phyloP scores from a whole-genome alignment of 768 basidiomycete species.

The Asterophora parasitica region DNA sequence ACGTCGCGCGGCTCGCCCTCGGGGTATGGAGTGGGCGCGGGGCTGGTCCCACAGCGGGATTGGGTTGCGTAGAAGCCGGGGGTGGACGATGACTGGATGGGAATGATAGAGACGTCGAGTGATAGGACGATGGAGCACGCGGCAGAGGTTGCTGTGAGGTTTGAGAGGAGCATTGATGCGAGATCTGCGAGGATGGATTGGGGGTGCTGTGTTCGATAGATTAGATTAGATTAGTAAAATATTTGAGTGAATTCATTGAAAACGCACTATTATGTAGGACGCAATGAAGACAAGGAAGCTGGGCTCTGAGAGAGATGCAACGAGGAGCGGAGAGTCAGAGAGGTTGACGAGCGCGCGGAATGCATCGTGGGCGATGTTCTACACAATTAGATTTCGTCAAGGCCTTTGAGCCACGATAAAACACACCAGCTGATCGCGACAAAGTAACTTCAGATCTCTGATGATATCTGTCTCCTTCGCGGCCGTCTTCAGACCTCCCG shows the following conservation, averaged over 20 bases:
- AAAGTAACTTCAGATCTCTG: constrained; percentile 79
- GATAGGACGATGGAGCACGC: constrained; percentile 61
- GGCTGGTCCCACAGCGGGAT: constrained; percentile 77
- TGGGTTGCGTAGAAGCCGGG: constrained; percentile 66
- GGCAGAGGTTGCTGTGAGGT: constrained; percentile 72
- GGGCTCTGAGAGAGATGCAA: constrained; percentile 61
- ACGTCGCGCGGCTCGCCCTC: constrained; percentile 46
- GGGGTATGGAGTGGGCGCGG: constrained; percentile 70
- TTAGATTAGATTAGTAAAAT: background rate
- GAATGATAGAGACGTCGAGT: constrained; percentile 62
- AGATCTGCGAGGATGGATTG: constrained; percentile 88
- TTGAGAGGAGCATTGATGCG: constrained; percentile 96
- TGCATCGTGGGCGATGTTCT: constrained; percentile 93
- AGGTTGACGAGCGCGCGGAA: constrained; percentile 92
- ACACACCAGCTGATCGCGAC: constrained; percentile 80
- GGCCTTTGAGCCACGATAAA: background rate
- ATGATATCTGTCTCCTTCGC: constrained; percentile 64
- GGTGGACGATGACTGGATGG: constrained; percentile 33
- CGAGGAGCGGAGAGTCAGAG: constrained; percentile 73
- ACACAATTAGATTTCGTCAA: constrained; percentile 12
- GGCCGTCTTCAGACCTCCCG: constrained; percentile 49
- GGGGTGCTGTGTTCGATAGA: constrained; percentile 59
- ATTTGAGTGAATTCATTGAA: background rate
- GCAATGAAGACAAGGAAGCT: constrained; percentile 77
- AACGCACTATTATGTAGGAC: constrained; percentile 83